These are phyloP conservation scores for Passiflora organensis DNA, from an alignment of 345 rosid genomes.

Conservation along the genomic window DNA sequence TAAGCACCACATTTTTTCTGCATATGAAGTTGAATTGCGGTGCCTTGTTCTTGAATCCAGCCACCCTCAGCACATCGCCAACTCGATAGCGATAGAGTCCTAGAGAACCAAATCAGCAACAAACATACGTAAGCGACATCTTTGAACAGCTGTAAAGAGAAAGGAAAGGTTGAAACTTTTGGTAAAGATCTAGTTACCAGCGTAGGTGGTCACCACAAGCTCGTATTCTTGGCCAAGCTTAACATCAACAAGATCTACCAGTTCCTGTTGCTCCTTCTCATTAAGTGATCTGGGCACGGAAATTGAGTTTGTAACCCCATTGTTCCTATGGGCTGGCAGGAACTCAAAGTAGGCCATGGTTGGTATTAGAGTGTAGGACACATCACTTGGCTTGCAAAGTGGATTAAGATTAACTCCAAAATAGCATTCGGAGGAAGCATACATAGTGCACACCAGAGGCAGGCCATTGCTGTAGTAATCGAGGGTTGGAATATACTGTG, in stretches of 20 bases:
- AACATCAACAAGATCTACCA: constrained; percentile 91
- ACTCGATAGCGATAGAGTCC: constrained; percentile 88
- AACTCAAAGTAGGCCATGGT: constrained; percentile 94
- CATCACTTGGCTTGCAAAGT: constrained; percentile 79
- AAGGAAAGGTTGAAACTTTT: too few species aligned
- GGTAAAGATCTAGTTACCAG: constrained; percentile 41
- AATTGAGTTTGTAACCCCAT: constrained; percentile 54
- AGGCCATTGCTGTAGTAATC: constrained; percentile 82
- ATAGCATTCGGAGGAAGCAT: constrained; percentile 95
- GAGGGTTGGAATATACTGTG: constrained; percentile 90
- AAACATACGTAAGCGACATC: not conserved
- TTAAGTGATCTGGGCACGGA: constrained; percentile 62
- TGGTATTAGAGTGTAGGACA: constrained; percentile 82
- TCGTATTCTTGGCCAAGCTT: constrained; percentile 92
- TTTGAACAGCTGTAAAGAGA: not conserved
- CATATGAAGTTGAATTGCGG: constrained; percentile 94
- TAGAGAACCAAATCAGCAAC: constrained; percentile 18
- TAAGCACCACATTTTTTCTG: constrained; percentile 82
- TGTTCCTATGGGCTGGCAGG: constrained; percentile 70
- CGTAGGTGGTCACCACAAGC: constrained; percentile 96
- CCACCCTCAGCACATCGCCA: constrained; percentile 91
- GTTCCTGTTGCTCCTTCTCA: constrained; percentile 70
- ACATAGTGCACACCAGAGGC: constrained; percentile 95
- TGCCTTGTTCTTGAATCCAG: constrained; percentile 92
- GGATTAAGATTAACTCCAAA: constrained; percentile 87